These are phyloP conservation scores for Calonectria hongkongensis DNA, from an alignment of 2,329 filamentous ascomycete species.

Conservation along the genomic window DNA sequence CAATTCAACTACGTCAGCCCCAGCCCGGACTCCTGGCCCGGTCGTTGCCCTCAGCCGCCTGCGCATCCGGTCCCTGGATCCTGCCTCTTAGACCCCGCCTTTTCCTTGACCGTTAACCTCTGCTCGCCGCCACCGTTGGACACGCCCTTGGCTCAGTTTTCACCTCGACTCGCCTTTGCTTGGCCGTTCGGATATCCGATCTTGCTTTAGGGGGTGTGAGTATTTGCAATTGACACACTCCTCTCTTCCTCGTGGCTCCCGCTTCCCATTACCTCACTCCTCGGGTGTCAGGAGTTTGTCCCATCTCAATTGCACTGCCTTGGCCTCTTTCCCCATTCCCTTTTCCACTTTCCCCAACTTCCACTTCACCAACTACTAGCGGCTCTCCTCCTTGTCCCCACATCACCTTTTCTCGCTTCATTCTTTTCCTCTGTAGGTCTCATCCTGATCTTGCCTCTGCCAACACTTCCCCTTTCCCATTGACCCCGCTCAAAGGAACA, in stretches of 20 bases:
- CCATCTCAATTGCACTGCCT: slow-evolving; percentile 47
- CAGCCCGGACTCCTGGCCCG: slow-evolving; percentile 42
- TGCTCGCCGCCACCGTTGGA: slow-evolving; percentile 47
- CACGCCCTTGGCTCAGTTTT: slow-evolving; percentile 39
- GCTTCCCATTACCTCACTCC: slow-evolving; percentile 39
- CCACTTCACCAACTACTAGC: slow-evolving; percentile 36
- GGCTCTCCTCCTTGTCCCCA: slow-evolving; percentile 30
- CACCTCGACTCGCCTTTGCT: slow-evolving; percentile 44
- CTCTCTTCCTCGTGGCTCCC: slow-evolving; percentile 29
- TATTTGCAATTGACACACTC: slow-evolving; percentile 43
- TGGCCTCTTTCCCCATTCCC: slow-evolving; percentile 37
- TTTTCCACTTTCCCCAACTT: slow-evolving; percentile 40
- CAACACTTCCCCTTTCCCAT: slow-evolving; percentile 27
- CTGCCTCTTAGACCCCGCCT: slow-evolving; percentile 45
- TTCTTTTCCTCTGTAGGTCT: slow-evolving; percentile 46
- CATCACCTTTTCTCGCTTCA: slow-evolving; percentile 38
- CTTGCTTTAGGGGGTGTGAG: slow-evolving; percentile 44
- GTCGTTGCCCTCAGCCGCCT: slow-evolving; percentile 53
- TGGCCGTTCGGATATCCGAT: slow-evolving; percentile 55
- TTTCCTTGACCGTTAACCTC: slow-evolving; percentile 45
- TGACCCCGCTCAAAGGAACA: slow-evolving; percentile 29
- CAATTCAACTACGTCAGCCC: slow-evolving; percentile 49
- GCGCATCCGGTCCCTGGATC: slow-evolving; percentile 44
- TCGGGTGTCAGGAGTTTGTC: slow-evolving; percentile 43
- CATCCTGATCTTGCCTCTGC: slow-evolving; percentile 40